Percentiles rank a stretch among this genome's conserved stretches.
Evolutionary conservation across 23 red algal species (phyloP).

Genomic region (Gracilaria gracilis): DNA sequence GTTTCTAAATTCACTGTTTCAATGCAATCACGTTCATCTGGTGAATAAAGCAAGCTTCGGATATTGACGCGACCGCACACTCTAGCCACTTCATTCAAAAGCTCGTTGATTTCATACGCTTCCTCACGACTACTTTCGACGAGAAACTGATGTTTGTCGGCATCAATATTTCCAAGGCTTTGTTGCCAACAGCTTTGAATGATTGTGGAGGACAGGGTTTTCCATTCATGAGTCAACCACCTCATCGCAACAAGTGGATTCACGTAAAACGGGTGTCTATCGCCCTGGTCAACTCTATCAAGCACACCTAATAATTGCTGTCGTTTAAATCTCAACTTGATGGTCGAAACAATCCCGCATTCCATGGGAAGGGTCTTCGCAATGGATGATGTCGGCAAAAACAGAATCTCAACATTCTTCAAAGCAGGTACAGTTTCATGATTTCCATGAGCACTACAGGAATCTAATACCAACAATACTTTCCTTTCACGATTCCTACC

Average conservation of each 20-base stretch:
- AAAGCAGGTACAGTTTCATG: conserved; percentile 26
- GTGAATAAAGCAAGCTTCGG: conserved; percentile 10
- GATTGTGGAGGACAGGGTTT: not conserved
- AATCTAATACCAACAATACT: conserved; percentile 36
- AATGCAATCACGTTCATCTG: conserved; percentile 18
- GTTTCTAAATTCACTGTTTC: conserved; percentile 26
- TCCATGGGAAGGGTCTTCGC: conserved; percentile 57
- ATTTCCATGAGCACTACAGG: conserved; percentile 43
- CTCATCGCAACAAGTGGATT: conserved; percentile 42
- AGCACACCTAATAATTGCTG: conserved; percentile 26
- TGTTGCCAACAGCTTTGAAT: conserved; percentile 57
- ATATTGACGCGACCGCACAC: conserved; percentile 13
- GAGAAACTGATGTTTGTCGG: conserved; percentile 21
- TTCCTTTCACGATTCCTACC: conserved; percentile 2
- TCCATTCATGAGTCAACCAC: conserved; percentile 48
- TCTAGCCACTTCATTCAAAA: conserved; percentile 33
- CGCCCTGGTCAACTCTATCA: conserved; percentile 30
- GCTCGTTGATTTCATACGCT: conserved; percentile 35
- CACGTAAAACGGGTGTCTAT: conserved; percentile 9
- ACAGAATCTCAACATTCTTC: conserved; percentile 33
- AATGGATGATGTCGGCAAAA: conserved; percentile 14
- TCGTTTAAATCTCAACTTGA: conserved; percentile 46
- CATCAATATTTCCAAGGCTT: conserved; percentile 27
- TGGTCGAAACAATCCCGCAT: conserved; percentile 22
- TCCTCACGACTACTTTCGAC: conserved; percentile 31